Evolutionary conservation across 2,329 filamentous ascomycete genomes (phyloP), one percentile per base, ranked within the genome.

Genomic region (Pseudocercospora eumusae): DNA sequence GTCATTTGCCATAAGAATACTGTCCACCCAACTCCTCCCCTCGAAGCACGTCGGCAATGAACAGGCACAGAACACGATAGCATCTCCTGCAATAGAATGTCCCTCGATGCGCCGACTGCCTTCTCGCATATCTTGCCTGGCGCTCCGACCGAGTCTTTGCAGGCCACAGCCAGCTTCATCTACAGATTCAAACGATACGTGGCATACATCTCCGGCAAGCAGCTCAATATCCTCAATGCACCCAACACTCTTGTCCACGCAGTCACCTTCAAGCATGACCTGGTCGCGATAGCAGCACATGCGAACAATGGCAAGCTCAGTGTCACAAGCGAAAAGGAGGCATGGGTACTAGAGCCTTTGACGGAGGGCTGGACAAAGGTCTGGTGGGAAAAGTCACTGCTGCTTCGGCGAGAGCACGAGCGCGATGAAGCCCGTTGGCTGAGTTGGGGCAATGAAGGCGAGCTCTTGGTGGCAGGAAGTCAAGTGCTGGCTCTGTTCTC

Each of bases 151-250:
- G 83, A 88, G 71, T 89, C 86, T 81, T 87, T 91, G 72, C 90
- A 93, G 82, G 87, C 88, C 79, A 82, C 92, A 74, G 86, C 86
- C 76, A 88, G 87, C 64, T 89, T 87, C 75, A 82, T 85, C 74
- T 95, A 90, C 88, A 84, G 90, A 70, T 83, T 83, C 67, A 83
- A 84, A 72, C 87, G 89, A 69, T 83, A 93, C 68, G 86, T 91
- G 75, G 90, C 87, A 56, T 99, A 98, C 78, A 89, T 97, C 68
- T 95, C 91, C 63, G 93, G 93, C 71, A 90, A 89, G 77, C 91
- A 91, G 64, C 86, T 98, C 67, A 86, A 95, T 57, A 88, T 99
- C 70, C 86, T 98, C 69, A 84, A 86, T 72, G 89, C 87, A 56
- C 85, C 90, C 57, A 83, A 88, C 64, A 85, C 85, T 59, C 85